Base-by-base conservation (phyloP, 2,329 filamentous ascomycete species). In the Aureobasidium namibiae region DNA sequence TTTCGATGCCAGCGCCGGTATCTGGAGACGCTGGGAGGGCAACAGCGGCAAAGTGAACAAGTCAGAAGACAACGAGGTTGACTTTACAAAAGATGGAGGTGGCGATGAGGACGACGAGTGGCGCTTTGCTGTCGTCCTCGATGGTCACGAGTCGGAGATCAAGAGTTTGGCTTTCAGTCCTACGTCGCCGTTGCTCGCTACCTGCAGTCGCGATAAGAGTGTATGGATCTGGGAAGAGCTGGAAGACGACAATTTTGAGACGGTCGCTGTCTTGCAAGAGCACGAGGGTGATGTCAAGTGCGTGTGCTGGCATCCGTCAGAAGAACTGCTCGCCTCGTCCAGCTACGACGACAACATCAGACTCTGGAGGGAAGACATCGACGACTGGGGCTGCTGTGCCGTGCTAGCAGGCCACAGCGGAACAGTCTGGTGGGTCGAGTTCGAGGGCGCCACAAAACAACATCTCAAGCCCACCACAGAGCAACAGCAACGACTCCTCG, bases 181-280 rank as follows among this genome's bases (percentile, higher is more conserved):
- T 0, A 83, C 83, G 0, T 89, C 89, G 0, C 83, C 87, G 62
- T 86, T 90, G 67, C 81, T 99, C 4, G 94, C 94, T 6, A 96
- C 92, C 0, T 96, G 92, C 73, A 89, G 85, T 56, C 82, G 94
- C 50, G 94, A 99, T 72, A 97, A 97, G 76, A 88, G 84, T 16
- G 90, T 97, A 18, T 99, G 94, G 94, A 90, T 99, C 67, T 99
- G 94, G 94, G 94, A 99, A 74, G 94, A 97, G 71, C 82, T 96
- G 57, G 88, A 87, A 16, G 92, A 95, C 59, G 92, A 96, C 71
- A 94, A 97, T 71, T 97, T 92, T 78, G 94, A 99, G 79, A 97
- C 94, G 1, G 86, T 97, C 16, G 94, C 92, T 0, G 92, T 97
- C 56, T 80, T 97, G 68, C 90, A 89, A 73, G 94, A 97, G 74